Evolutionary conservation across 176 grass and related monocot genomes (phyloP), one percentile per base, ranked within the genome.

Genomic region (Alloteropsis semialata): DNA sequence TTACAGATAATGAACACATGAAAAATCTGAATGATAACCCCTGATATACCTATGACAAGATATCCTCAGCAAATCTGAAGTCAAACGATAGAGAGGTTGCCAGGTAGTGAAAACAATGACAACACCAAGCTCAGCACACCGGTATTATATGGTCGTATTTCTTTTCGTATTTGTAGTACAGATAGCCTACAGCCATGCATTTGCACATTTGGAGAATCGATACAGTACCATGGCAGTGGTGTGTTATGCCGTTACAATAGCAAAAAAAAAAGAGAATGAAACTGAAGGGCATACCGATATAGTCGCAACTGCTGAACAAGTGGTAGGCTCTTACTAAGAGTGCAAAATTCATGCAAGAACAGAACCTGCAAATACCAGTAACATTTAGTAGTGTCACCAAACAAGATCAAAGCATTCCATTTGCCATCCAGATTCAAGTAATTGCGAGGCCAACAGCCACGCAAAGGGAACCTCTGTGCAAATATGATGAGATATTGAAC

Each of bases 271-370:
- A 49, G 75, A 19, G 38, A 76, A 85, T 43, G 18, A 38, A 80
- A 56, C 24, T 16, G 75, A 91, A 39, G 16, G 65, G 87, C 91
- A 28, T 92, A 96, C 97, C 93, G 85, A 70, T 94, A 96, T 77
- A 99, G 70, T 45, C 97, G 91, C 74, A 99, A 75, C 72, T 99
- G 97, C 79, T 99, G 97, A 81, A 96, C 97, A 87, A 94, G 83
- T 24, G 89, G 93, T 74, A 99, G 84, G 88, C 97, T 99, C 87
- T 96, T 99, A 89, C 93, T 94, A 46, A 99, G 89, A 77, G 93
- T 88, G 77, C 97, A 96, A 88, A 99, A 96, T 44, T 99, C 97
- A 76, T 94, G 97, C 87, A 99, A 94, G 83, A 99, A 99, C 34
- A 92, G 81, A 68, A 99, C 93, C 97, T 99, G 86, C 55, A 90